Base-by-base conservation (phyloP, 148 eudicot genomes). In the Bassia scoparia region DNA sequence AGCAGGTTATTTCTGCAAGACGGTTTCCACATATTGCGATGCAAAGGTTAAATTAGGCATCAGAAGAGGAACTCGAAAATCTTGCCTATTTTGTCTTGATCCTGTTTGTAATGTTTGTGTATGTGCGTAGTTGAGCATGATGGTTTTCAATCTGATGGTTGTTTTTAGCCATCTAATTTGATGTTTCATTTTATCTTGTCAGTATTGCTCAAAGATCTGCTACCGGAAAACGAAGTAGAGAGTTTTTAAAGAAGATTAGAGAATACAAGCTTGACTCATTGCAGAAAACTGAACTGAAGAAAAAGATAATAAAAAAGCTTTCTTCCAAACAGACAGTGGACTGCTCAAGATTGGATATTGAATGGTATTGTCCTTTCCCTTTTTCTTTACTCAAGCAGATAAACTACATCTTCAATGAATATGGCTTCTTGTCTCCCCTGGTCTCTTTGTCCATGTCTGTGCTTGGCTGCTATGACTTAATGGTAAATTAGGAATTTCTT, bases 131-230 rank as follows among this genome's bases (percentile, higher is more conserved):
- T 7, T 44, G 16, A 7, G n/a, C 21, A 52, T 52, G 21, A 21
- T 16, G 4, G 56, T n/a, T 52, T 20, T 21, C 6, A 20, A n/a
- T 52, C 24, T 20, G 21, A 52, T 52, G 26, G 24, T n/a, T n/a
- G n/a, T n/a, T 53, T 27, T 63, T 58, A 26, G 44, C 10, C 16
- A 30, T 56, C 61, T 69, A 43, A 56, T 70, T n/a, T n/a, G 46
- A 30, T 37, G 55, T 59, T 20, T 8, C n/a, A 31, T 24, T 58
- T 52, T n/a, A 76, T 52, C 50, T 35, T 14, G 70, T 72, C 86
- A 95, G 99, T 76, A 80, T 76, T 95, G 99, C n/a, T 86, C 97
- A 30, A 85, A 84, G 63, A 75, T 95, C 84, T 96, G 37, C 76
- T 96, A 77, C 75, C n/a, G n/a, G 96, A 96, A 68, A 83, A 87